Evolutionary conservation across 2,329 filamentous ascomycete genomes (phyloP).

Genomic region (Pestalotiopsis fici): DNA sequence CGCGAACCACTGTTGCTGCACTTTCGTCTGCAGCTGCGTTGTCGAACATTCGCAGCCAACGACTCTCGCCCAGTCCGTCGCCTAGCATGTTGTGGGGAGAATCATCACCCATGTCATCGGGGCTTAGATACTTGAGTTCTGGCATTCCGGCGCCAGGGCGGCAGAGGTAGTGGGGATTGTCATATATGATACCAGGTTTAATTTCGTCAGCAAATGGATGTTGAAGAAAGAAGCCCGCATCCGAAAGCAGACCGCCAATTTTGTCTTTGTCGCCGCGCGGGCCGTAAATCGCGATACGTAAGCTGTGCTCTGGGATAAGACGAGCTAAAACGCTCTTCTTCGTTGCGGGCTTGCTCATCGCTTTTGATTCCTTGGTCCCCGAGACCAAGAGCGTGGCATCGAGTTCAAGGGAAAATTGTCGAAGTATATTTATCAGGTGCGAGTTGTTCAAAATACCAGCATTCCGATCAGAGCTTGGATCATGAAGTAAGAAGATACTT

Average conservation of each 20-base stretch:
- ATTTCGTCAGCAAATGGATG: not conserved
- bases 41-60: not conserved
- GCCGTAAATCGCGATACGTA: not conserved
- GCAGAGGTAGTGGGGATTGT: conserved; percentile 4
- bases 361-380: not conserved
- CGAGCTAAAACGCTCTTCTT: not conserved
- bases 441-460: not conserved
- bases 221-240: not conserved
- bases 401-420: not conserved
- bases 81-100: not conserved
- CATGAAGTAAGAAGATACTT: not conserved
- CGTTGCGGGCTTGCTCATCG: not conserved
- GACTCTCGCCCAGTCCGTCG: not conserved
- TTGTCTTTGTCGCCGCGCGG: not conserved
- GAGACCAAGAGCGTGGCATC: not conserved
- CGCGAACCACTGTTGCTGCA: not conserved
- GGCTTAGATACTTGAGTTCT: not conserved
- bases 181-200: not conserved
- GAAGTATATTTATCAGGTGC: not conserved
- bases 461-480: not conserved
- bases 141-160: not conserved
- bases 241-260: not conserved
- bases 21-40: not conserved
- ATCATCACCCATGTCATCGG: not conserved
- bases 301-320: not conserved